Conservation (phyloP, 352 stramenopile species). For the Blastocystis sp. region DNA sequence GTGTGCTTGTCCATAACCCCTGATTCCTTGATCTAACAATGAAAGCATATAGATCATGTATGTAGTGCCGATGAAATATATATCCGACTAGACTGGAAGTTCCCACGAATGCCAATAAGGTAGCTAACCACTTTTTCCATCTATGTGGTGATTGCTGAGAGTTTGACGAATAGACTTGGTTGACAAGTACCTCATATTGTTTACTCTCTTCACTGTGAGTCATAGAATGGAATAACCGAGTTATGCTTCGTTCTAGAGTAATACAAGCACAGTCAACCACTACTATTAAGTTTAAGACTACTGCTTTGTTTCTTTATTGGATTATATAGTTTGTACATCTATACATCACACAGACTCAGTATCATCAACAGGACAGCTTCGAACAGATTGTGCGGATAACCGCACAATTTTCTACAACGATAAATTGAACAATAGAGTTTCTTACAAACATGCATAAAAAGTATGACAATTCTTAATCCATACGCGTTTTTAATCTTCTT, state of each 20-base stretch:
- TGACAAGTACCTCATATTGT: not conserved
- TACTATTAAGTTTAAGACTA: too few species aligned
- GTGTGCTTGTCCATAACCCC: not conserved
- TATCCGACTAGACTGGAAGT: not conserved
- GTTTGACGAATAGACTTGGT: not conserved
- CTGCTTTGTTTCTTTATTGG: too few species aligned
- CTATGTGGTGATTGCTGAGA: not conserved
- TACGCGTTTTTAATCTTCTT: slow-evolving; percentile 58
- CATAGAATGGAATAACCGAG: too few species aligned
- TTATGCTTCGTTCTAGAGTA: too few species aligned
- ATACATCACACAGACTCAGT: too few species aligned
- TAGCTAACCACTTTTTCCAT: not conserved
- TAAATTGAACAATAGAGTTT: not conserved
- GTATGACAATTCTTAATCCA: slow-evolving; percentile 45
- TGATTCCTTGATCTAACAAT: not conserved
- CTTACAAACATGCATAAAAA: slow-evolving; percentile 26
- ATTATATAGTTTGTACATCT: too few species aligned
- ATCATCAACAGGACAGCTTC: not conserved
- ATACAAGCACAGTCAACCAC: too few species aligned
- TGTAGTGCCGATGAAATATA: not conserved
- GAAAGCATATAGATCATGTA: not conserved
- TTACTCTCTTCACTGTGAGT: too few species aligned
- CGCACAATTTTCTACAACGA: not conserved
- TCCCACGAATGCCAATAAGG: not conserved
- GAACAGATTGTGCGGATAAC: not conserved